Evolutionary conservation across 1,284 basidiomycete genomes (phyloP).

Genomic region (Porogramme epimiltina): DNA sequence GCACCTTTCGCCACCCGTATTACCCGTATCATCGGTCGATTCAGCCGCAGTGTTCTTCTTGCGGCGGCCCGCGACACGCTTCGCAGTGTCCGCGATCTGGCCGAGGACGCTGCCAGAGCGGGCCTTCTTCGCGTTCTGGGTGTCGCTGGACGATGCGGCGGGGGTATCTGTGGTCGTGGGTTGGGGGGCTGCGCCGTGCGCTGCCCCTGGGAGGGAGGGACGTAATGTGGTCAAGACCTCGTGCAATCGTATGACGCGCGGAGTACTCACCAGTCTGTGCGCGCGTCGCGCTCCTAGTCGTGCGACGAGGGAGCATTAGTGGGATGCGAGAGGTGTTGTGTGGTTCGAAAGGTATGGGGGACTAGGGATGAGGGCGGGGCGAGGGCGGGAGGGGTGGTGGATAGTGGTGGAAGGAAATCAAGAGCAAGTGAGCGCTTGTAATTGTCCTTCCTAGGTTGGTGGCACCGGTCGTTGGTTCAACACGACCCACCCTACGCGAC

Average conservation of each 20-base stretch:
- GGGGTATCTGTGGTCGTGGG: background rate
- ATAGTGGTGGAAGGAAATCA: slow-evolving; percentile 11
- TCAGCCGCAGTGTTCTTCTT: background rate
- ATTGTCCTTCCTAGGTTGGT: too few species aligned
- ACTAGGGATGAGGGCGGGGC: background rate
- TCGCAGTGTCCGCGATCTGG: slow-evolving; percentile 8
- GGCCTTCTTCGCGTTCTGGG: slow-evolving; percentile 1
- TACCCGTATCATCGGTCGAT: background rate
- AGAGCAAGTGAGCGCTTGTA: background rate
- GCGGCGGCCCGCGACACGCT: slow-evolving; percentile 8
- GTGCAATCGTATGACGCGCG: too few species aligned
- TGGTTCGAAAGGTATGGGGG: background rate
- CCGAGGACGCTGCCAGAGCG: slow-evolving; percentile 14
- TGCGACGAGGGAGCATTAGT: slow-evolving; percentile 8
- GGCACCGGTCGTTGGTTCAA: slow-evolving; percentile 1
- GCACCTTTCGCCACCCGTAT: background rate
- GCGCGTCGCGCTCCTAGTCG: slow-evolving; percentile 11
- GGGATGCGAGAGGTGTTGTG: background rate
- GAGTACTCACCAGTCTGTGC: slow-evolving; percentile 10
- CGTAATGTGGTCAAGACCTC: background rate
- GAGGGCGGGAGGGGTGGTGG: background rate
- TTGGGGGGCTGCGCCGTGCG: background rate
- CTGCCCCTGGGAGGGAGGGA: background rate
- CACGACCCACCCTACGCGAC: too few species aligned
- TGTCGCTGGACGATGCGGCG: background rate